Base-by-base conservation (phyloP, 2,329 filamentous ascomycete species). In the Exophiala xenobiotica region DNA sequence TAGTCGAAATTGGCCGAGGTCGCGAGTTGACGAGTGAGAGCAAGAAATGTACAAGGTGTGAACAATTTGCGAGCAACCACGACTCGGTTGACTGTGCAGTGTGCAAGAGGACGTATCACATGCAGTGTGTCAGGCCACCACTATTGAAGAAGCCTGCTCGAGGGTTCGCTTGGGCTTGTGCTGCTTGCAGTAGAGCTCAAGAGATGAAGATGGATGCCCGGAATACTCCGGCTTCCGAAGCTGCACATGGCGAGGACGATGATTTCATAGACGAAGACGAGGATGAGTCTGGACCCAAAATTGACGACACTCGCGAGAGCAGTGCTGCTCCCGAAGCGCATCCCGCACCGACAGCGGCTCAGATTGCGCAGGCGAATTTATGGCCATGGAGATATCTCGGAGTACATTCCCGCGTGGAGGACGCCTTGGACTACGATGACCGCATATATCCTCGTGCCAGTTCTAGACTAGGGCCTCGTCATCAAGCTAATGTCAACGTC, bases 51-150 rank as follows among this genome's bases (percentile, higher is more conserved):
- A 97, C 95, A 76, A 85, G 90, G 70, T 99, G 93, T 74, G 81
- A 78, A 65, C 82, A 85, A 64, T 99, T 93, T 74, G 96, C 91
- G 74, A 91, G 93, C 63, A 93, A 83, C 65, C 87, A 88, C 68
- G 90, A 97, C 73, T 97, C 93, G 31, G 93, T 97, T 19, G 92
- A 97, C 69, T 99, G 93, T 70, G 93, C 92, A 38, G 90, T 96
- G 49, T 99, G 93, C 70, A 82, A 86, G 66, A 86, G 90, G 68
- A 97, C 92, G 11, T 99, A 96, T 72, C 93, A 99, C 74, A 97
- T 99, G 92, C 89, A 91, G 65, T 99, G 93, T 69, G 93, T 99
- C 50, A 86, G 87, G 55, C 93, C 93, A 33, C 90, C 91, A 29
- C 72, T 99, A 57, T 79, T 90, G 46, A 99, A 96, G 71, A 99